These are phyloP conservation scores for Crithidia bombi DNA, from an alignment of 208 protist species.

Conservation along the genomic window DNA sequence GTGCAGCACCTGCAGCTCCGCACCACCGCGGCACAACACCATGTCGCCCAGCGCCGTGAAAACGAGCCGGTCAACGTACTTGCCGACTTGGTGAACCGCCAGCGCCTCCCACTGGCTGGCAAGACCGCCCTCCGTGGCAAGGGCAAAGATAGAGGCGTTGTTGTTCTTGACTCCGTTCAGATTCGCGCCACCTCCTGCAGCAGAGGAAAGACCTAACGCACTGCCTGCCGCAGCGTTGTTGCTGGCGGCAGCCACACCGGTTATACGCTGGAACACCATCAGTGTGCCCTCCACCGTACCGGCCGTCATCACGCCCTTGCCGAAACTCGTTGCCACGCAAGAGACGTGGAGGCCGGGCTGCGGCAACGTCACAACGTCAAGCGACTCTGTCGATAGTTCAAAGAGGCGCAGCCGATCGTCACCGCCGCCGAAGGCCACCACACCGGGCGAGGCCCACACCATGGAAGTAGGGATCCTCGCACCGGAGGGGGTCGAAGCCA, in stretches of 20 bases:
- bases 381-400: conserved; percentile 72
- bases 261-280: conserved; percentile 56
- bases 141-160: conserved; percentile 7
- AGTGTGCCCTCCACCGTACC: conserved; percentile 76
- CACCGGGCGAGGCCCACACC: conserved; percentile 68
- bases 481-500: conserved; percentile 29
- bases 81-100: conserved; percentile 70
- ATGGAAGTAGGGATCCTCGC: conserved; percentile 49
- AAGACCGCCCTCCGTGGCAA: conserved; percentile 29
- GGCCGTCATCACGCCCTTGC: conserved; percentile 50
- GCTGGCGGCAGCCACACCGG: not conserved
- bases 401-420: conserved; percentile 88
- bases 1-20: conserved; percentile 80
- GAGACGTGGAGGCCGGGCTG: conserved; percentile 56
- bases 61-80: conserved; percentile 62
- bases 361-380: conserved; percentile 74
- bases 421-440: conserved; percentile 79
- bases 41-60: conserved; percentile 69
- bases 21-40: conserved; percentile 51
- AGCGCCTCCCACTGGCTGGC: conserved; percentile 71
- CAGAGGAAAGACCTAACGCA: too few species aligned
- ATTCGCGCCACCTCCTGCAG: too few species aligned
- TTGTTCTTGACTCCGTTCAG: too few species aligned
- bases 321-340: conserved; percentile 43
- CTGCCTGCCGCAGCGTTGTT: not conserved